Evolutionary conservation across 176 grass and related monocot genomes (phyloP).

Genomic region (Typha latifolia): DNA sequence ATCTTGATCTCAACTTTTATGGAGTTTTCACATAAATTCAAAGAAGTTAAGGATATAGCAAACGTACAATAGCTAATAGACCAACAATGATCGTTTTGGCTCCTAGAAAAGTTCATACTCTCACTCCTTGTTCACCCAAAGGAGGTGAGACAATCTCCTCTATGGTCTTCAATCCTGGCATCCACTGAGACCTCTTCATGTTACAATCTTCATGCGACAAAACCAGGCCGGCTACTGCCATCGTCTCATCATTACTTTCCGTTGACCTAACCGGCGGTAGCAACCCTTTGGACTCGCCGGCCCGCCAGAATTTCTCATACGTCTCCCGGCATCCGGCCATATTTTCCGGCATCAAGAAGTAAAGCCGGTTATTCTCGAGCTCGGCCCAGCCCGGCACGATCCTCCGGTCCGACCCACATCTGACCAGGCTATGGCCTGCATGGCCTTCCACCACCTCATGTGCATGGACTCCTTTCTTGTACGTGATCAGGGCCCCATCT

Average conservation of each 20-base stretch:
- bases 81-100: too few relatives aligned
- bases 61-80: too few relatives aligned
- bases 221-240: background rate
- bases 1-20: too few relatives aligned
- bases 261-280: background rate
- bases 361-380: background rate
- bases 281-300: background rate
- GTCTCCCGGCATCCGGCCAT: background rate
- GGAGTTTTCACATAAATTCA: too few relatives aligned
- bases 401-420: too few relatives aligned
- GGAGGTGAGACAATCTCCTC: background rate
- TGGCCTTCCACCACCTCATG: too few relatives aligned
- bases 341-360: background rate
- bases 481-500: too few relatives aligned
- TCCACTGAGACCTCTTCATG: background rate
- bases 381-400: background rate
- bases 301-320: background rate
- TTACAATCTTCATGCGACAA: background rate
- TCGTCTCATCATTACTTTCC: background rate
- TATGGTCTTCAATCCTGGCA: background rate
- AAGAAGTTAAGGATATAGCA: too few relatives aligned
- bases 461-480: too few relatives aligned
- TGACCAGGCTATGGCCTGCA: too few relatives aligned
- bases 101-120: background rate
- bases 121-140: background rate